Evolutionary conservation across 768 basidiomycete species (phyloP), one percentile per base, ranked within the genome.

Genomic region (Lactarius evosmus): DNA sequence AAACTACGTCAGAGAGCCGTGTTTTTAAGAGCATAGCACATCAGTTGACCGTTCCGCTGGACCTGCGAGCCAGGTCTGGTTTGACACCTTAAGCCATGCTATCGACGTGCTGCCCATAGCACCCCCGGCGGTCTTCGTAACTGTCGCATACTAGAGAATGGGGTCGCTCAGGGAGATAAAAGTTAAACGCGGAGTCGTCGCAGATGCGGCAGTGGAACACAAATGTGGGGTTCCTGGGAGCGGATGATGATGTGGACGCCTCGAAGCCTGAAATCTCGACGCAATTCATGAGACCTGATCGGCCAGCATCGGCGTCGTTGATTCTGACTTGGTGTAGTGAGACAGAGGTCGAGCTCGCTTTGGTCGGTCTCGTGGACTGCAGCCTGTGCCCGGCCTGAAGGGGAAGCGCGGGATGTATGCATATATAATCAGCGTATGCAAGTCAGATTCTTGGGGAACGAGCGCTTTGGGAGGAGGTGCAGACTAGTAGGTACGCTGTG

Each of bases 131-230:
- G 22, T 14, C 29, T 66, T 44, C 17, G 69, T 60, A 4, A 71
- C 66, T 11, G 38, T 54, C 6, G 63, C 54, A 29, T 72, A 65
- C 7, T 55, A n/a, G 40, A 19, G 46, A 49, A 22, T 52, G 36
- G 8, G 22, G 55, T 19, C 40, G 41, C 14, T 63, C 55, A n/a
- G 12, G 38, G 2, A 74, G 36, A 0, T 67, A 62, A 12, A 73
- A 11, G 2, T 57, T 51, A 44, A 71, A 70, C 19, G 72, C 74
- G 32, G 75, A 65, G 66, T 89, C 85, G 0, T 78, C 75, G 29
- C 83, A 72, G 64, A 91, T 79, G 11, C 82, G 78, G 0, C 83
- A 77, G 29, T 86, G 73, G 32, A 87, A 79, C n/a, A 76, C 77
- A 68, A 88, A 65, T 1, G 44, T 65, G n/a, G 63, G 40, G 52